Evolutionary conservation across 208 protist genomes (phyloP).

Genomic region (Novymonas esmeraldas): DNA sequence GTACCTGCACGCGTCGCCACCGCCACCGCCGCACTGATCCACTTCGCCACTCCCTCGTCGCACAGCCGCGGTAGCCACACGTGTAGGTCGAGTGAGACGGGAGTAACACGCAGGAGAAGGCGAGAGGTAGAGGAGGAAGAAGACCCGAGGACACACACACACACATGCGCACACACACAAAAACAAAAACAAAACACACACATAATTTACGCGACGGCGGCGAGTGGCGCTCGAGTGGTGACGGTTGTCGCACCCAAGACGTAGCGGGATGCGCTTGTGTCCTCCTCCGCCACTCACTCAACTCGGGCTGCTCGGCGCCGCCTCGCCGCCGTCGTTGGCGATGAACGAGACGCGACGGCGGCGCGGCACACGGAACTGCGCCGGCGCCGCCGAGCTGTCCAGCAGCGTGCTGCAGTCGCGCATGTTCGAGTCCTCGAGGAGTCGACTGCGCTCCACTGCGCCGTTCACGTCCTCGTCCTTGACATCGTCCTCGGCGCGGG

Average conservation of each 20-base stretch:
- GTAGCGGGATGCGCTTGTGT: neutral
- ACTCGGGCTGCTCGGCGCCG: neutral
- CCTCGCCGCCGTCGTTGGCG: constrained; percentile 16
- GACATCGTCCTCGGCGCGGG: constrained; percentile 46
- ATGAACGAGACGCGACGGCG: constrained; percentile 50
- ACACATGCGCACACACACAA: neutral
- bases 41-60: too few relatives aligned
- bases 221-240: too few relatives aligned
- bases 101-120: too few relatives aligned
- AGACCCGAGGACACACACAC: neutral
- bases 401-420: constrained; percentile 38
- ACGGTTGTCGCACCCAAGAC: too few relatives aligned
- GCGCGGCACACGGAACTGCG: constrained; percentile 47
- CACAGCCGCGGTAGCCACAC: too few relatives aligned
- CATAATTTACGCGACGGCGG: too few relatives aligned
- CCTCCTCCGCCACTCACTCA: neutral
- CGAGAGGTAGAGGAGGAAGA: neutral
- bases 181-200: neutral
- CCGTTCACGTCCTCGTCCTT: constrained; percentile 13
- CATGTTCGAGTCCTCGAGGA: constrained; percentile 27
- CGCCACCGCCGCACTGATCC: too few relatives aligned
- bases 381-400: constrained; percentile 34
- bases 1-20: too few relatives aligned
- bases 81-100: too few relatives aligned
- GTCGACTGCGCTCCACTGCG: constrained; percentile 10